Base-by-base conservation (phyloP, 2,329 filamentous ascomycete genomes). In the Calonectria leucothoes region DNA sequence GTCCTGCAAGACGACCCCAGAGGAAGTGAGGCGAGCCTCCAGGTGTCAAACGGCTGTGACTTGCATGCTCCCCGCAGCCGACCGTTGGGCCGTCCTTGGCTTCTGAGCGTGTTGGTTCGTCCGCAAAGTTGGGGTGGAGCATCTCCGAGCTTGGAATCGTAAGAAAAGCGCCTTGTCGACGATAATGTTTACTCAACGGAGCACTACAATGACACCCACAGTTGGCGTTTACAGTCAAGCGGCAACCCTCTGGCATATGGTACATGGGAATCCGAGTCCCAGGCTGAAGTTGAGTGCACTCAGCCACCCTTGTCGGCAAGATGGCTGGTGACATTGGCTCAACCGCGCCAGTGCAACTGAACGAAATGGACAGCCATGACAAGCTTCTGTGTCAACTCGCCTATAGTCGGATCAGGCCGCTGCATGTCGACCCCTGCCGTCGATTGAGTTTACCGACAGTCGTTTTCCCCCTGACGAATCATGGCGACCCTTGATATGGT, bases 151-250 rank as follows among this genome's bases (percentile, higher is more conserved):
- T n/a, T 37, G 15, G 31, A 37, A 39, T 27, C 37, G 23, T 35
- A 51, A 51, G 48, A 23, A 14, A 29, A 51, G 48, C n/a, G 55
- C 15, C 49, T 52, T 27, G 27, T 27, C 33, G 33, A 37, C 55
- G 52, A 35, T n/a, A n/a, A n/a, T n/a, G n/a, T n/a, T n/a, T n/a
- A n/a, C n/a, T n/a, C n/a, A n/a, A n/a, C n/a, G n/a, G n/a, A n/a
- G n/a, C n/a, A n/a, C 74, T 74, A 75, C 74, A 74, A 75, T 77
- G 76, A 73, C 77, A 68, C 77, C 61, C n/a, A 27, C 48, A 73
- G 42, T n/a, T n/a, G n/a, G n/a, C 39, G 66, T 76, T 75, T 71
- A 6, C 61, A 61, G 51, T 66, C 59, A 33, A 55, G 67, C 33
- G 33, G 33, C 14, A 33, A 25, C 11, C 37, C n/a, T 59, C 70